These are phyloP conservation scores for Mycena maculata DNA, from an alignment of 768 basidiomycete genomes.

Conservation along the genomic window DNA sequence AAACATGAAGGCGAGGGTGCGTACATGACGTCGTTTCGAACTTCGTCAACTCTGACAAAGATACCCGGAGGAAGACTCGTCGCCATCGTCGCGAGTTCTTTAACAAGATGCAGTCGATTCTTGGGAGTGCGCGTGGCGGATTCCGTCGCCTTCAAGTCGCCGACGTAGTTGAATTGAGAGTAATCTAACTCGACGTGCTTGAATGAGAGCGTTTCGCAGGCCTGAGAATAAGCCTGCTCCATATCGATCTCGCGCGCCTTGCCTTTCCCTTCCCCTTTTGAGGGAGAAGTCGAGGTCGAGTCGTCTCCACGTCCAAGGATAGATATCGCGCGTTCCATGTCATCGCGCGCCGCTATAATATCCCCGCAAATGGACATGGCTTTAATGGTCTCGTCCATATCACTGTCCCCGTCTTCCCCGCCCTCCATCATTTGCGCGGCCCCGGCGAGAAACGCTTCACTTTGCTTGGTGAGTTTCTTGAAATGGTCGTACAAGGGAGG, in stretches of 20 bases:
- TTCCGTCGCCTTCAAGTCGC: conserved; percentile 46
- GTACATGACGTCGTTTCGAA: conserved; percentile 67
- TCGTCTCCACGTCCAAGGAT: conserved; percentile 46
- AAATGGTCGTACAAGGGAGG: conserved; percentile 63
- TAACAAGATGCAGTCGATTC: conserved; percentile 62
- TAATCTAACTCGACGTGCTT: conserved; percentile 52
- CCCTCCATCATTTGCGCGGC: conserved; percentile 54
- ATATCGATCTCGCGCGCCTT: conserved; percentile 46
- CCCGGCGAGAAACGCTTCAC: conserved; percentile 60
- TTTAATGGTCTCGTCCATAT: conserved; percentile 55
- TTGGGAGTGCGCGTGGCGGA: conserved; percentile 56
- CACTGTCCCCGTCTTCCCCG: conserved; percentile 42
- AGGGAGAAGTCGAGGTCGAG: background rate
- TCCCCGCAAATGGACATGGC: conserved; percentile 62
- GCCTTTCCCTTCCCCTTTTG: conserved; percentile 35
- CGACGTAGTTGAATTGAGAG: conserved; percentile 49
- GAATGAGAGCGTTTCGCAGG: conserved; percentile 63
- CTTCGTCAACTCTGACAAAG: conserved; percentile 68
- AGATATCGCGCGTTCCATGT: conserved; percentile 60
- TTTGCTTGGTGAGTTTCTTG: conserved; percentile 64
- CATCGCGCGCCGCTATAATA: conserved; percentile 61
- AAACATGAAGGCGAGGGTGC: conserved; percentile 35
- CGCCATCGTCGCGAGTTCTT: conserved; percentile 67
- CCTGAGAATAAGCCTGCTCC: conserved; percentile 54
- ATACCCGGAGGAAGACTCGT: conserved; percentile 67